Base-by-base conservation (phyloP, 768 basidiomycete species). In the Cyclocybe cylindracea region DNA sequence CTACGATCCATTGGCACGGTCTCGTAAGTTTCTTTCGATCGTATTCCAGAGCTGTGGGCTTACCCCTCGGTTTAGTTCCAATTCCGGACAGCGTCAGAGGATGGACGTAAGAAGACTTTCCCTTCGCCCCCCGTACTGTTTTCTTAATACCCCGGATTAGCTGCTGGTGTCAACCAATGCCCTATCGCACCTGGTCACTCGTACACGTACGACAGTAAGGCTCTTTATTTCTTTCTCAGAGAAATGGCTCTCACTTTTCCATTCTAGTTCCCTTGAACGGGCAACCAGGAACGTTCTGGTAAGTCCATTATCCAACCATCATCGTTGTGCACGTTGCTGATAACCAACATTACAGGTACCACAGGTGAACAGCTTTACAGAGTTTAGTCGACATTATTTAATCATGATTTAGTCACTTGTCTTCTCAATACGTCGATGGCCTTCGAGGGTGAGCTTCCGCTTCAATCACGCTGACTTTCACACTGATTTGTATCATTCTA, bases 51-150 rank as follows among this genome's bases (percentile, higher is more conserved):
- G 33, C n/a, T 38, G 36, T 4, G 16, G 2, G 32, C 47, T 14
- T 10, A 9, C 16, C 29, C 13, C 50, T 8, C 49, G 38, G 38
- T 39, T 31, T 37, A 67, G 65, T 76, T 75, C 59, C 80, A 80
- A 64, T 61, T 70, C 42, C 63, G 70, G 34, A 74, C 75, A 5
- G 74, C 73, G 4, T 66, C 72, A 33, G 77, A 75, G 43, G 80
- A 82, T 43, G 80, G 80, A 6, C 66, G 69, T 64, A 55, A 44
- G 61, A 6, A 34, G 11, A 11, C 7, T 14, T 7, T 39, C 10
- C 14, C 39, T 32, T 37, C 40, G 10, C 7, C 34, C 34, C 7
- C 34, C 34, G 37, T 4, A 44, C 14, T 14, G 24, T 18, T 2
- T 60, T 24, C 62, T 42, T 64, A 58, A 16, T 59, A 67, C 37